Evolutionary conservation across 495 filamentous ascomycete genomes (phyloP).

Genomic region (Terfezia claveryi): DNA sequence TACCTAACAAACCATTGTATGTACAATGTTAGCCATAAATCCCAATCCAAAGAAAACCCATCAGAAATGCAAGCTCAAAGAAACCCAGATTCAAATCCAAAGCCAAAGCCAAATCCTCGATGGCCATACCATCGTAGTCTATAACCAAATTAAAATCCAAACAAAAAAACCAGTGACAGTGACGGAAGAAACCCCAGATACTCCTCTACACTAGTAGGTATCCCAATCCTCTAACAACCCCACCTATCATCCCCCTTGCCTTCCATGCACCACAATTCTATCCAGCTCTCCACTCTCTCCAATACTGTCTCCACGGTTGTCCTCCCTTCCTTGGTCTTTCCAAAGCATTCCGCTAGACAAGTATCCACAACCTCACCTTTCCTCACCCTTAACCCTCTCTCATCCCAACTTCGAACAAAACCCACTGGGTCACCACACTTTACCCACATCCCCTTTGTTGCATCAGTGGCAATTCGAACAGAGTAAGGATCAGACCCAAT

Average conservation of each 20-base stretch:
- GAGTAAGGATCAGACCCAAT: slow-evolving; percentile 16
- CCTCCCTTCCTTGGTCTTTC: slow-evolving; percentile 10
- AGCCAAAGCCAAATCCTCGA: too few relatives aligned
- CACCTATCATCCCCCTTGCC: slow-evolving; percentile 4
- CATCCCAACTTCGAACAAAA: slow-evolving; percentile 11
- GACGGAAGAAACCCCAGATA: too few relatives aligned
- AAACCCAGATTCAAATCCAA: too few relatives aligned
- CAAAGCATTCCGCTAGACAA: slow-evolving; percentile 15
- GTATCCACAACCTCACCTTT: slow-evolving; percentile 5
- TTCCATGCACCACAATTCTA: slow-evolving; percentile 7
- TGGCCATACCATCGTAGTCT: too few relatives aligned
- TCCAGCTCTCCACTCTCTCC: slow-evolving; percentile 10
- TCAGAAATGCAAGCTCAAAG: too few relatives aligned
- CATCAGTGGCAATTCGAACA: slow-evolving; percentile 2
- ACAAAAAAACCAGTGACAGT: too few relatives aligned
- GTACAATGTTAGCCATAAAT: too few relatives aligned
- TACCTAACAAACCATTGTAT: too few relatives aligned
- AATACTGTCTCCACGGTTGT: slow-evolving; percentile 9
- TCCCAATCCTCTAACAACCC: slow-evolving; percentile 2
- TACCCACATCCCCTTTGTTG: slow-evolving; percentile 10
- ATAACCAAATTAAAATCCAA: too few relatives aligned
- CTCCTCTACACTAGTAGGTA: too few relatives aligned
- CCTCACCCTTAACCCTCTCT: slow-evolving; percentile 7
- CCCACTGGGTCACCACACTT: slow-evolving; percentile 15
- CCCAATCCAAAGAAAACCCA: too few relatives aligned